Conservation (phyloP, 2,329 filamentous ascomycete genomes). For the Xylaria sp. region DNA sequence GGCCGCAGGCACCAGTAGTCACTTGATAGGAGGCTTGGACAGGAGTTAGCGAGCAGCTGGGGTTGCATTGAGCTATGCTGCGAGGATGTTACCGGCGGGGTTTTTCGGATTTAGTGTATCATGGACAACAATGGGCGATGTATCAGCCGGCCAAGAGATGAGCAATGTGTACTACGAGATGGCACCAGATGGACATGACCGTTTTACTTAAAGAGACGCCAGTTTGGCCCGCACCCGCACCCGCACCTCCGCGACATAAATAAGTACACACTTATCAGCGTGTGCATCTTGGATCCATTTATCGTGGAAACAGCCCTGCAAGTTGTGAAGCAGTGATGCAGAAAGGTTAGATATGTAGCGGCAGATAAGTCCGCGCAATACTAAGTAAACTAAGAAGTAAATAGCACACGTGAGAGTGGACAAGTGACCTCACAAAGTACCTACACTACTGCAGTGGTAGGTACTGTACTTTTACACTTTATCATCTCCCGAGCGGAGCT, state of each 20-base stretch:
- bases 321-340: too few species aligned
- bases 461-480: too few species aligned
- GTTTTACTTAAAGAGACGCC: not conserved
- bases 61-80: not conserved
- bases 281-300: not conserved
- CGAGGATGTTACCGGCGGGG: not conserved
- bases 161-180: not conserved
- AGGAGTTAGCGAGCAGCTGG: not conserved
- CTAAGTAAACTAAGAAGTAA: too few species aligned
- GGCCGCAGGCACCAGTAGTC: not conserved
- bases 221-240: not conserved
- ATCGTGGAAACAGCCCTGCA: not conserved
- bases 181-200: not conserved
- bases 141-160: not conserved
- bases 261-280: not conserved
- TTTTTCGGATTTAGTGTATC: constrained; percentile 2
- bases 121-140: constrained; percentile 3
- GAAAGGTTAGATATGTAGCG: too few species aligned
- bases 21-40: not conserved
- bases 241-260: not conserved
- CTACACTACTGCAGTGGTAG: not conserved
- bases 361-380: too few species aligned
- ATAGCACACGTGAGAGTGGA: not conserved
- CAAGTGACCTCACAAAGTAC: not conserved
- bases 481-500: too few species aligned